phyloP scores from a whole-genome alignment of 192 early-diverging fungal genomes.

The Coemansia guatemalensis region DNA sequence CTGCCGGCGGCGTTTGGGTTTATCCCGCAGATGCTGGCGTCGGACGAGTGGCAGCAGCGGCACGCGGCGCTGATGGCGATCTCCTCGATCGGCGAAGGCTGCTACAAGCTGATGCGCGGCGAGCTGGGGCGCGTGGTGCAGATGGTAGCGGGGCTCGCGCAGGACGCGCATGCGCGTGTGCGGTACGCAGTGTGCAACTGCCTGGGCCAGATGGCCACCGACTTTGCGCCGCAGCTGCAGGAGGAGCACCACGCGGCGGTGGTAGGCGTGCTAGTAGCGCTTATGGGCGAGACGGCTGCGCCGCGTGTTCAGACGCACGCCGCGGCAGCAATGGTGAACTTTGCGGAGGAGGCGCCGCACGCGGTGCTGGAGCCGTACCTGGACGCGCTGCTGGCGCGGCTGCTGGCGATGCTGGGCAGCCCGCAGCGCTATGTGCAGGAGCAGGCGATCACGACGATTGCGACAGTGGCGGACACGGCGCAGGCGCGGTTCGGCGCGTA shows the following conservation, averaged over 20 bases:
- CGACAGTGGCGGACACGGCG: constrained; percentile 95
- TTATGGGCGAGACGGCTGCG: constrained; percentile 75
- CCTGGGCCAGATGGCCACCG: constrained; percentile 96
- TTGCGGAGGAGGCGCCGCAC: constrained; percentile 88
- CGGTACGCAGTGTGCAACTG: constrained; percentile 96
- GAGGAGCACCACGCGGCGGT: constrained; percentile 71
- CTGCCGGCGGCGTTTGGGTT: constrained; percentile 83
- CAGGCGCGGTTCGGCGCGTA: constrained; percentile 88
- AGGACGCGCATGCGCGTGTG: constrained; percentile 92
- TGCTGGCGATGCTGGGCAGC: constrained; percentile 81
- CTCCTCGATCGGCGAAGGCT: constrained; percentile 97
- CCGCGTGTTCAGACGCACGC: constrained; percentile 95
- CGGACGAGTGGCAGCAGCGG: constrained; percentile 83
- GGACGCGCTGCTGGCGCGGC: constrained; percentile 83
- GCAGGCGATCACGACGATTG: constrained; percentile 97
- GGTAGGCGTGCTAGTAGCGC: constrained; percentile 76
- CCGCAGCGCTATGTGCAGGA: constrained; percentile 94
- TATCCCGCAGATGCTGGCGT: constrained; percentile 87
- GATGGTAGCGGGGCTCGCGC: constrained; percentile 76
- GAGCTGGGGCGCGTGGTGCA: constrained; percentile 84
- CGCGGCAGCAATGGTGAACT: constrained; percentile 97
- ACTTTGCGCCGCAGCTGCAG: constrained; percentile 83
- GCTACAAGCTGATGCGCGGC: constrained; percentile 88
- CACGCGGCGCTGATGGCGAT: constrained; percentile 94
- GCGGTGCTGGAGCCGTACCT: constrained; percentile 84